phyloP scores from a whole-genome alignment of 768 basidiomycete genomes.

The Exidia glandulosa region DNA sequence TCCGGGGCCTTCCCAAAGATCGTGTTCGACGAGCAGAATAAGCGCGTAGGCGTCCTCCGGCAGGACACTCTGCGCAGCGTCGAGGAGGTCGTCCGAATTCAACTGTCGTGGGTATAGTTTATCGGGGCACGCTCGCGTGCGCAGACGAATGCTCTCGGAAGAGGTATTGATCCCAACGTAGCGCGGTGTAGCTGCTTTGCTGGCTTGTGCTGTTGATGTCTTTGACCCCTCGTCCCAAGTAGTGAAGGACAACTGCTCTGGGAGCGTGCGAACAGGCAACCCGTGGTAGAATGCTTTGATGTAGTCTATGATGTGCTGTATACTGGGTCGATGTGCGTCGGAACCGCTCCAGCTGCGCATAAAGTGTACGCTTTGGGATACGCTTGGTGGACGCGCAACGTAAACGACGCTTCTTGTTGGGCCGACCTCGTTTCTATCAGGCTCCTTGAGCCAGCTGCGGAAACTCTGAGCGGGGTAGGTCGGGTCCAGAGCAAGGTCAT shows the following conservation, averaged over 20 bases:
- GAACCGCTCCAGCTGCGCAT: neutral
- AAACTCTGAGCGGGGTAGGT: neutral
- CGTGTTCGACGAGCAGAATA: neutral
- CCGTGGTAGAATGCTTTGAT: neutral
- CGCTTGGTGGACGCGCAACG: neutral
- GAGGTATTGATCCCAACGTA: neutral
- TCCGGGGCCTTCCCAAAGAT: neutral
- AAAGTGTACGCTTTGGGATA: neutral
- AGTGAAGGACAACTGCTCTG: neutral
- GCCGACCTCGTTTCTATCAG: neutral
- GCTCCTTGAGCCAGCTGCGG: neutral
- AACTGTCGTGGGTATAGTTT: neutral
- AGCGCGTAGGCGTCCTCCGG: neutral
- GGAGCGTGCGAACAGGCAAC: neutral
- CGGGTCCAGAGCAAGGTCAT: neutral
- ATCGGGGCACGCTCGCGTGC: neutral
- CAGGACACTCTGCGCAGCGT: neutral
- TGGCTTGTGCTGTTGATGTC: neutral
- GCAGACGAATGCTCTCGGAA: neutral
- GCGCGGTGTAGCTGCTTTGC: neutral
- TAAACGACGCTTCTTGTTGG: neutral
- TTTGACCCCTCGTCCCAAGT: neutral
- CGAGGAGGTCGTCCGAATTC: neutral
- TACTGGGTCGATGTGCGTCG: neutral
- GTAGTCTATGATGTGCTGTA: neutral